Evolutionary conservation across 2,329 filamentous ascomycete species (phyloP).

Genomic region (Xylariales sp.): DNA sequence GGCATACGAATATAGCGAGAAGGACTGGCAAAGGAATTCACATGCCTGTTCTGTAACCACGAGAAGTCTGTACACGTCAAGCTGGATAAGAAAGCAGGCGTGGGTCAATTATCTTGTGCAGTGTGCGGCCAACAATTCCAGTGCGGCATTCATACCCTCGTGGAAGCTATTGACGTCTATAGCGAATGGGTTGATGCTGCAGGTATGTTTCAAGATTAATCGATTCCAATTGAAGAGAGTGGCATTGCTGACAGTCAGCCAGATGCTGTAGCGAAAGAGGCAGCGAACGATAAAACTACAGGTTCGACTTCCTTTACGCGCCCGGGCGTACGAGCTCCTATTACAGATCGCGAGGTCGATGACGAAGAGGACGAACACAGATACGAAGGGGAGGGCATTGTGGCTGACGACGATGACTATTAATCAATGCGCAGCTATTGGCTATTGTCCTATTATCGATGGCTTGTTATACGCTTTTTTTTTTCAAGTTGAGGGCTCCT

Average conservation of each 20-base stretch:
- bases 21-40: constrained; percentile 83
- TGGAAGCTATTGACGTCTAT: constrained; percentile 93
- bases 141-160: constrained; percentile 91
- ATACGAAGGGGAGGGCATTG: constrained; percentile 66
- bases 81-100: constrained; percentile 90
- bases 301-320: constrained; percentile 37
- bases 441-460: constrained; percentile 88
- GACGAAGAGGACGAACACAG: constrained; percentile 64
- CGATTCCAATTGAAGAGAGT: not conserved
- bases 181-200: constrained; percentile 96
- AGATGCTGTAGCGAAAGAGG: constrained; percentile 65
- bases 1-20: constrained; percentile 64
- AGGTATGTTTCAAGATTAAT: constrained; percentile 53
- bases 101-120: constrained; percentile 89
- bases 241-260: constrained; percentile 34
- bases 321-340: constrained; percentile 39
- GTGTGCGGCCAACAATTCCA: constrained; percentile 95
- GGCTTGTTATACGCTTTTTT: constrained; percentile 66
- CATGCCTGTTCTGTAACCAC: constrained; percentile 98
- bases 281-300: constrained; percentile 34
- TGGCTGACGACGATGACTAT: constrained; percentile 67
- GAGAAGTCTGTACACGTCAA: constrained; percentile 92
- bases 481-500: not conserved
- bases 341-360: constrained; percentile 51
- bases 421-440: constrained; percentile 75